Conservation (phyloP, 2,329 filamentous ascomycete genomes). For the Talaromyces rugulosus region DNA sequence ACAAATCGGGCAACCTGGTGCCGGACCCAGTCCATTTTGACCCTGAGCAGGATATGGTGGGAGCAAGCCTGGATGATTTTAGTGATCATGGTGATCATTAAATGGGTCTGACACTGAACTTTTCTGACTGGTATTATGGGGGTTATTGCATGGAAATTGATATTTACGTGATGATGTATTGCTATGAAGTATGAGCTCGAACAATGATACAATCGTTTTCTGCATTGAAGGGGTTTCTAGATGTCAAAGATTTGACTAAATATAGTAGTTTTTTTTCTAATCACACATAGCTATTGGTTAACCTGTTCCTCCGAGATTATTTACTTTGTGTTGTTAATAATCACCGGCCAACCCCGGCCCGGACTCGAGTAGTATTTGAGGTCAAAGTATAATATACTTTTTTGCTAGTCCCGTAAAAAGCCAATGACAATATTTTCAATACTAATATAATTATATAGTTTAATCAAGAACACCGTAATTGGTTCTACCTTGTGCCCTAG, state of each 20-base stretch:
- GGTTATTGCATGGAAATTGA: background rate
- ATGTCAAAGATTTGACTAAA: background rate
- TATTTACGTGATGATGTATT: background rate
- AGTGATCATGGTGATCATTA: background rate
- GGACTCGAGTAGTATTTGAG: too few relatives aligned
- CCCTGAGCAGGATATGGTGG: constrained; percentile 11
- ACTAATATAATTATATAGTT: too few relatives aligned
- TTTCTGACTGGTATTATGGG: background rate
- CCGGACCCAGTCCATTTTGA: constrained; percentile 11
- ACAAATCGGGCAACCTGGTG: constrained; percentile 7
- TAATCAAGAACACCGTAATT: background rate
- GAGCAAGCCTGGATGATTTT: constrained; percentile 10
- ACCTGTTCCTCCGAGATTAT: background rate
- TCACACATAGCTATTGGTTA: background rate
- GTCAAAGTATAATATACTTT: too few relatives aligned
- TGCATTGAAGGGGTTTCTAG: background rate
- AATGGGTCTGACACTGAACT: background rate
- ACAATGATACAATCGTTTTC: background rate
- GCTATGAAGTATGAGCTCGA: background rate
- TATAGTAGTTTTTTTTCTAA: background rate
- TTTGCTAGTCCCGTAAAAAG: too few relatives aligned
- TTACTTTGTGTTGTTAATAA: background rate
- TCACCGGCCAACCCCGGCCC: too few relatives aligned
- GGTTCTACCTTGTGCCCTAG: background rate
- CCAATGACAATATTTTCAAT: too few relatives aligned